These are phyloP conservation scores for Bothriochloa decipiens DNA, from an alignment of 176 grass and related monocot genomes.

Conservation along the genomic window DNA sequence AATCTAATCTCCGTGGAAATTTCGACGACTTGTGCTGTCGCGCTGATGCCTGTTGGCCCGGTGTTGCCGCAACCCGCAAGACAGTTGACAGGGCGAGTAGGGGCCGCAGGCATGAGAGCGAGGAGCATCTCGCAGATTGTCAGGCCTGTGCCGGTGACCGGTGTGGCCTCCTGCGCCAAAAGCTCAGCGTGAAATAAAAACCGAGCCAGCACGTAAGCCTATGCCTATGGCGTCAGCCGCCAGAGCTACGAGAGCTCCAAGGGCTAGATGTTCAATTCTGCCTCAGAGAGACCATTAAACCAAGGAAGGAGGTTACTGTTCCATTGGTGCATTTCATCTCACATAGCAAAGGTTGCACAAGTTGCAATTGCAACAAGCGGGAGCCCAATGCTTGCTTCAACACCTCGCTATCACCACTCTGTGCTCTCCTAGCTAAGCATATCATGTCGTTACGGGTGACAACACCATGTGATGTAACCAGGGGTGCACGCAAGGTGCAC, in stretches of 20 bases:
- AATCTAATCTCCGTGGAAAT: background rate
- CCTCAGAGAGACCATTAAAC: background rate
- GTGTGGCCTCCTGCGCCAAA: background rate
- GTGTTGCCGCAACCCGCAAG: background rate
- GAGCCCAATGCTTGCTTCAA: conserved; percentile 29
- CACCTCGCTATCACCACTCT: conserved; percentile 30
- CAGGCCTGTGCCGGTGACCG: background rate
- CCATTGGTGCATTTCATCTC: background rate
- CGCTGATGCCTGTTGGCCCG: background rate
- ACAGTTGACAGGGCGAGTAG: background rate
- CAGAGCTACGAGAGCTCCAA: background rate
- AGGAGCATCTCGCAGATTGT: conserved; percentile 22
- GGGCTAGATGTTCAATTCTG: too few relatives aligned
- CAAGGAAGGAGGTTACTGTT: background rate
- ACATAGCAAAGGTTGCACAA: background rate
- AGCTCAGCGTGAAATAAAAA: conserved; percentile 8
- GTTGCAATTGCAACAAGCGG: background rate
- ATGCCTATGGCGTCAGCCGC: background rate
- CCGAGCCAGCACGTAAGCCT: background rate
- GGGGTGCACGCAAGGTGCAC: conserved; percentile 43
- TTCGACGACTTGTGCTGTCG: background rate
- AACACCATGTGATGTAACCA: conserved; percentile 39
- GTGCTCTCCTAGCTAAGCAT: conserved; percentile 18
- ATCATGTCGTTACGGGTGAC: conserved; percentile 44
- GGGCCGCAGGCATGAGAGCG: too few relatives aligned